Base-by-base conservation (phyloP, 2,329 filamentous ascomycete species). In the Alternaria angustiovoidea region DNA sequence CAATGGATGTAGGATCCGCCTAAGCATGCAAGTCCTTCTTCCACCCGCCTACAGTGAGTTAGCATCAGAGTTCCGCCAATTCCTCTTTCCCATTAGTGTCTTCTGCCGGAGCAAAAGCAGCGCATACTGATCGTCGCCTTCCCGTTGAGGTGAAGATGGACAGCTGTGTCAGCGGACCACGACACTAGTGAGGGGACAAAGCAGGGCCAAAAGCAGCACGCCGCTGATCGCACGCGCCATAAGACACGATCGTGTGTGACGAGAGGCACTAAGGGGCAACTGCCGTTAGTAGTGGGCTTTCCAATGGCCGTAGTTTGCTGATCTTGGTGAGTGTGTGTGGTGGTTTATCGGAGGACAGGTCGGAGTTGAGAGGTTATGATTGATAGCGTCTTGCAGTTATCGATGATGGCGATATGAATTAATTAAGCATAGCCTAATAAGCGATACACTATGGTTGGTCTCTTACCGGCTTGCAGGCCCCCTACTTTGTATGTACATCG, bases 41-140 rank as follows among this genome's bases (percentile, higher is more conserved):
- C 30, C 32, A 36, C 32, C 20, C 46, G 46, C 32, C 18, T 38
- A 22, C 32, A 26, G 12, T 3, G 39, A 42, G 20, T 16, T 24
- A 16, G 46, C 8, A 49, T 49, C 12, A 11, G 11, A 32, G 24
- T 49, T 22, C 18, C 39, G 26, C 36, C 26, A 43, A 24, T 39
- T 24, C 39, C 26, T 39, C 51, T 12, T 18, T 43, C 39, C 28
- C 51, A 18, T 44, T 53, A 34, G 39, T 42, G 36, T 14, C 41
- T 11, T 22, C 7, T 24, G 36, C 28, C 18, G 18, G 28, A 42
- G 11, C 39, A 53, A 53, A 53, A 53, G 39, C 51, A 53, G 51
- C 51, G 51, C 51, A 43, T 1, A 22, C 39, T 53, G 51, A 53
- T 53, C 51, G 39, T 53, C 39, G 51, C 51, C 51, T 53, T 42